Evolutionary conservation across 805 yeast genomes (phyloP).

Genomic region (Grigorovia transvaalensis): DNA sequence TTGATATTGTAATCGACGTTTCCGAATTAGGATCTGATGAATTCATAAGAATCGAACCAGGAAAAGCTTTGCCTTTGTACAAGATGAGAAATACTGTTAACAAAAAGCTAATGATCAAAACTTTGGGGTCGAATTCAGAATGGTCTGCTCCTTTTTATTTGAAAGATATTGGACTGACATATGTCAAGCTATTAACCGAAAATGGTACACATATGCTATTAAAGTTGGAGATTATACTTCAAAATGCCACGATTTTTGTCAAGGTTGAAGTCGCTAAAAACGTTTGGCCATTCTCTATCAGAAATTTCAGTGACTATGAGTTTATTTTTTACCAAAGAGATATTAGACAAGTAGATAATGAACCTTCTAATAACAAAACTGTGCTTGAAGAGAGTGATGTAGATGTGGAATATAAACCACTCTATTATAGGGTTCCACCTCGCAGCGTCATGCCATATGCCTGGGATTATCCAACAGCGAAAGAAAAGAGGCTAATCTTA

Average conservation of each 20-base stretch:
- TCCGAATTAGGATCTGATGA: conserved; percentile 60
- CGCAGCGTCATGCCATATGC: conserved; percentile 96
- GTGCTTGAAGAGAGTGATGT: conserved; percentile 53
- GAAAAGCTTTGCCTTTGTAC: conserved; percentile 48
- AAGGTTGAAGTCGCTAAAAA: conserved; percentile 61
- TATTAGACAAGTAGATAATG: conserved; percentile 38
- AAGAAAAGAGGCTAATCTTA: conserved; percentile 66
- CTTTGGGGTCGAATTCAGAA: conserved; percentile 42
- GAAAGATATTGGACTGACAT: conserved; percentile 74
- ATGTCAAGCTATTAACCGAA: conserved; percentile 55
- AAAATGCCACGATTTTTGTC: conserved; percentile 71
- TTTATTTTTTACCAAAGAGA: conserved; percentile 80
- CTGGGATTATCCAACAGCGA: conserved; percentile 93
- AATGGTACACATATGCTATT: conserved; percentile 60
- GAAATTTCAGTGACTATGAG: conserved; percentile 83
- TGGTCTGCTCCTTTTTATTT: conserved; percentile 89
- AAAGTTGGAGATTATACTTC: conserved; percentile 65
- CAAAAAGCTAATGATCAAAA: conserved; percentile 54
- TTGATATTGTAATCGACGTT: conserved; percentile 46
- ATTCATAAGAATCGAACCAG: conserved; percentile 36
- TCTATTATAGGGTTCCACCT: conserved; percentile 73
- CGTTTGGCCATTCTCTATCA: conserved; percentile 85
- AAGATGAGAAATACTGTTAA: conserved; percentile 41
- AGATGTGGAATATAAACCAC: conserved; percentile 58
- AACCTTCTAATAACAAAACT: conserved; percentile 32